Base-by-base conservation (phyloP, 176 grass and related monocot genomes). In the Elaeis guineensis region DNA sequence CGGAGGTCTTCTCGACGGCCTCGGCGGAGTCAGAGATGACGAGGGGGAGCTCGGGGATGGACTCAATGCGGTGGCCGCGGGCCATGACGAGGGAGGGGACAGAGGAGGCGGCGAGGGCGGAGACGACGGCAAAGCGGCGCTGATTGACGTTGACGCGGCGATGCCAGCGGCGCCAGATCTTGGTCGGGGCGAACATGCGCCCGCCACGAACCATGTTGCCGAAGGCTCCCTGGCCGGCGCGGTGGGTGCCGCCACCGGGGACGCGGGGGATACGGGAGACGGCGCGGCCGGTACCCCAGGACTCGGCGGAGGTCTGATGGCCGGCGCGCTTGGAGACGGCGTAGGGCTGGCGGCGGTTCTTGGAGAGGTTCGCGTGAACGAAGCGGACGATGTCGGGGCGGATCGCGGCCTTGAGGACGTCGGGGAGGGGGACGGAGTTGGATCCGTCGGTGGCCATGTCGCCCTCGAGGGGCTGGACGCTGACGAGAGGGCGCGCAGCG, bases 221-320 rank as follows among this genome's bases (percentile, higher is more conserved):
- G 52, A 95, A 95, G 61, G 81, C 89, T 65, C 89, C 89, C 78
- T 95, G 78, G 18, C 89, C 85, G 7, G 89, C 81, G 64, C 81
- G 89, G 61, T 89, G 89, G 4, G 83, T 85, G 3, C 93, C 87
- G 12, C 93, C 87, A 0, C 93, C 84, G 3, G 78, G 87, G 7
- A 97, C 93, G n/a, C 93, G 93, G 0, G 93, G 87, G 51, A 97
- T 91, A 80, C 93, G 87, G 0, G 87, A 97, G 8, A 91, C 93
- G 0, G 93, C 87, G 21, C 93, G 93, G 0, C 93, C 93, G 0
- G 87, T 97, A 0, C 93, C 84, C 84, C 87, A 97, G 1, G 93
- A 97, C 67, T 91, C 81, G 1, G 93, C 87, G 5, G 93, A 97
- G 4, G 87, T 97, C 87, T 97, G 93, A 72, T 97, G 93, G 0